phyloP scores from a whole-genome alignment of 2,329 filamentous ascomycete genomes.

The Ophiostoma tasmaniense region DNA sequence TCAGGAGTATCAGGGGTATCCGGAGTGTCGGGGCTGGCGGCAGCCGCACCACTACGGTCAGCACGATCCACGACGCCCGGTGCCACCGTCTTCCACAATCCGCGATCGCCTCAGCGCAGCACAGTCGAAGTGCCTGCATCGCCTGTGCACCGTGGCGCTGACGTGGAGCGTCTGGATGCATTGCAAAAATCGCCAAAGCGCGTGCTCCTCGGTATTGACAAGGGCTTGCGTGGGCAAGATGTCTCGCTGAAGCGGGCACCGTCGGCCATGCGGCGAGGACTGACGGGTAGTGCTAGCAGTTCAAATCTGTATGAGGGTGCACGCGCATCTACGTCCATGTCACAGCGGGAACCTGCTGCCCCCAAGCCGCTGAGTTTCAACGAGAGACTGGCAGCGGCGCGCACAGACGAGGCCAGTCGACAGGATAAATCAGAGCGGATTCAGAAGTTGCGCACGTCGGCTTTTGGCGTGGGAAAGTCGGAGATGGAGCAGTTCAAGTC shows the following conservation, averaged over 20 bases:
- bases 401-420: slow-evolving; percentile 44
- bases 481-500: slow-evolving; percentile 54
- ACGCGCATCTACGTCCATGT: not conserved
- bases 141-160: slow-evolving; percentile 53
- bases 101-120: slow-evolving; percentile 12
- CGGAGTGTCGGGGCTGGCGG: not conserved
- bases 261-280: slow-evolving; percentile 28
- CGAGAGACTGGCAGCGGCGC: slow-evolving; percentile 70
- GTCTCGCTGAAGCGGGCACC: slow-evolving; percentile 73
- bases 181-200: slow-evolving; percentile 68
- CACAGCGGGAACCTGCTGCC: slow-evolving; percentile 2
- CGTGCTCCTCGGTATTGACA: slow-evolving; percentile 79
- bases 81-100: slow-evolving; percentile 2
- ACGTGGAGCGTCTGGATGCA: slow-evolving; percentile 32
- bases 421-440: slow-evolving; percentile 45
- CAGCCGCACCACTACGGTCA: not conserved
- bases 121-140: slow-evolving; percentile 66
- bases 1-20: not conserved
- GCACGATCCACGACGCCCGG: slow-evolving; percentile 6
- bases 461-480: slow-evolving; percentile 48
- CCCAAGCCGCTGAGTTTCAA: slow-evolving; percentile 58
- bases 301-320: not conserved
- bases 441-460: slow-evolving; percentile 43
- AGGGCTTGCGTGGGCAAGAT: slow-evolving; percentile 70
- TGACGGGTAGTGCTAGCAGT: slow-evolving; percentile 9